Evolutionary conservation across 805 yeast species (phyloP), one percentile per base, ranked within the genome.

Genomic region (Wickerhamiella occidentalis): DNA sequence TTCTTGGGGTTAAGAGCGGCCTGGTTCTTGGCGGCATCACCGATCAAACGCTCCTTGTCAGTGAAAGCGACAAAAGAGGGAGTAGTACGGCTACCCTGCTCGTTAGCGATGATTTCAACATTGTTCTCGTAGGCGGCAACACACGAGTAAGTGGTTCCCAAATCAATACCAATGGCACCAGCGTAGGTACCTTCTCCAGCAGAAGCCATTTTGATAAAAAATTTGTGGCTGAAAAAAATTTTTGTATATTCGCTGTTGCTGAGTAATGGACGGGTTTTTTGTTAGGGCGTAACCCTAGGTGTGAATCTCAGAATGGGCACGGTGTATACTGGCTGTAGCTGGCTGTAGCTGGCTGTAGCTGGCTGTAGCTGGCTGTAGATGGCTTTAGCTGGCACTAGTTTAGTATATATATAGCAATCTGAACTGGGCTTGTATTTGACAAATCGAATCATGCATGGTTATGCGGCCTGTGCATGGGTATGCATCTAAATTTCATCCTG

Each of bases 101-200:
- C 96, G 66, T 88, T 88, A 61, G 96, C 96, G 63, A 88, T 79
- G 64, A 88, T 88, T 65, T 90, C 96, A 53, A 88, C 96, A 65
- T 85, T 94, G 62, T 83, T 82, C 48, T 81, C 68, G 68, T 77
- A 79, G 68, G 78, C 86, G 63, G 95, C 97, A 55, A 90, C 97
- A 79, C 96, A 88, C 13, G 96, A 88, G 78, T 88, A 88, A 6
- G 97, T 88, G 57, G 97, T 88, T 67, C 96, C 96, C 75, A 85
- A 77, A 78, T 88, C 97, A 81, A 90, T 90, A 82, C 98, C 98
- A 70, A 86, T 84, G 74, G 92, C 92, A 83, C 96, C 96, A 80
- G 88, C 92, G 82, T 84, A 87, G 77, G 87, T 92, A 82, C 95
- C 95, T 79, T 87, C 96, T 82, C 62, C 61, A 52, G 63, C 63